Evolutionary conservation across 345 rosid species (phyloP).

Genomic region (Leavenworthia alabamica): DNA sequence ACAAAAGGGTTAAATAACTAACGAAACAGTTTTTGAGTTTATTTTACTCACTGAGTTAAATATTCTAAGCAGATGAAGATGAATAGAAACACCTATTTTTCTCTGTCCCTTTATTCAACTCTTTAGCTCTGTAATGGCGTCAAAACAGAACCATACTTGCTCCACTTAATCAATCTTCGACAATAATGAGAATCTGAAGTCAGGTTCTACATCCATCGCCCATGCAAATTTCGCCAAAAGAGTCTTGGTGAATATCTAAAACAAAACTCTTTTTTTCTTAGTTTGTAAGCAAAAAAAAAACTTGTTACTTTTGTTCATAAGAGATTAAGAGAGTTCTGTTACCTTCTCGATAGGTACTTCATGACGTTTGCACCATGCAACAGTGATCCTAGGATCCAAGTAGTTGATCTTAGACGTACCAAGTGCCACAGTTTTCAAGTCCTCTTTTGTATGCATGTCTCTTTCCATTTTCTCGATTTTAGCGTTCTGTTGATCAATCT

Average conservation of each 20-base stretch:
- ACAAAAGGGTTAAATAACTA: slow-evolving; percentile 11
- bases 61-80: slow-evolving; percentile 10
- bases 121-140: slow-evolving; percentile 5
- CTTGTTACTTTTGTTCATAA: too few species aligned
- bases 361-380: slow-evolving; percentile 95
- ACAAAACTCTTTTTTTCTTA: too few species aligned
- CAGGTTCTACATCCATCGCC: slow-evolving; percentile 96
- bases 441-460: slow-evolving; percentile 69
- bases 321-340: too few species aligned
- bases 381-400: slow-evolving; percentile 92
- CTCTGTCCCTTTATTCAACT: slow-evolving; percentile 14
- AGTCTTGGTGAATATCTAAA: slow-evolving; percentile 89
- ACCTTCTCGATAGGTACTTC: slow-evolving; percentile 97
- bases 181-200: slow-evolving; percentile 96
- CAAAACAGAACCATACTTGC: slow-evolving; percentile 9
- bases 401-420: slow-evolving; percentile 94
- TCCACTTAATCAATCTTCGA: slow-evolving; percentile 10
- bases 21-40: neutral
- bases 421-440: slow-evolving; percentile 75
- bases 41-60: neutral
- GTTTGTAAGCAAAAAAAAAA: too few species aligned
- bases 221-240: slow-evolving; percentile 79
- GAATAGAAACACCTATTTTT: slow-evolving; percentile 19
- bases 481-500: slow-evolving; percentile 45
- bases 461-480: slow-evolving; percentile 71